Percentiles rank a stretch among this genome's conserved stretches.
Evolutionary conservation across 2,329 filamentous ascomycete genomes (phyloP).

Genomic region (Cytospora paraplurivora): DNA sequence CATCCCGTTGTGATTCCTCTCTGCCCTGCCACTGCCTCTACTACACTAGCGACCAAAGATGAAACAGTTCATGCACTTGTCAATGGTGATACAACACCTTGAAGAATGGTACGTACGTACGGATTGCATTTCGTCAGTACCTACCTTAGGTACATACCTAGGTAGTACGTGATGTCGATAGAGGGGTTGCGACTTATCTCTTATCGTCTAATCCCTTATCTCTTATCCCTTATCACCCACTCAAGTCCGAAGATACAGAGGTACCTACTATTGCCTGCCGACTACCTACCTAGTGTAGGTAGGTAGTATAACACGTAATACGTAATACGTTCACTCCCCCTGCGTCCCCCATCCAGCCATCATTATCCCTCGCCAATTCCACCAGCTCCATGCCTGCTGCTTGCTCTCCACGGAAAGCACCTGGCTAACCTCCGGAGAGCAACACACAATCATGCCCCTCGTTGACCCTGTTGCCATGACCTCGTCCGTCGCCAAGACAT

Average conservation of each 20-base stretch:
- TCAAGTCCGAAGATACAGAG: too few species aligned
- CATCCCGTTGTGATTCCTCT: not conserved
- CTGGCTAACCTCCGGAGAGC: not conserved
- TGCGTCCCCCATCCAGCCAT: too few species aligned
- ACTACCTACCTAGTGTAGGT: too few species aligned
- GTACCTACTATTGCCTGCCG: too few species aligned
- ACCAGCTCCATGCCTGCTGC: too few species aligned
- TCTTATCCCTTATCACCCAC: slow-evolving; percentile 17
- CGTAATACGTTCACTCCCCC: too few species aligned
- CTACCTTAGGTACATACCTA: not conserved
- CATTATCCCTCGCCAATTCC: too few species aligned
- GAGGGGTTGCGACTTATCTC: not conserved
- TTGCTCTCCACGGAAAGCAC: too few species aligned
- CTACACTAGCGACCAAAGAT: not conserved
- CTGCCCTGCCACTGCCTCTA: not conserved
- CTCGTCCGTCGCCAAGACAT: slow-evolving; percentile 31
- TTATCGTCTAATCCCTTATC: not conserved
- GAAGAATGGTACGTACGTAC: too few species aligned
- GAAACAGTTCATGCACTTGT: not conserved
- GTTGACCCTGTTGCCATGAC: slow-evolving; percentile 40
- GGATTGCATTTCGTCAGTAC: not conserved
- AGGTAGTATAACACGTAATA: too few species aligned
- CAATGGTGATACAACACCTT: too few species aligned
- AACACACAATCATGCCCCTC: slow-evolving; percentile 34
- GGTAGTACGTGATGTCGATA: not conserved